Percentiles rank a stretch among this genome's conserved stretches.
phyloP scores from a whole-genome alignment of 2,329 filamentous ascomycete species.

The Penicillium sp. region DNA sequence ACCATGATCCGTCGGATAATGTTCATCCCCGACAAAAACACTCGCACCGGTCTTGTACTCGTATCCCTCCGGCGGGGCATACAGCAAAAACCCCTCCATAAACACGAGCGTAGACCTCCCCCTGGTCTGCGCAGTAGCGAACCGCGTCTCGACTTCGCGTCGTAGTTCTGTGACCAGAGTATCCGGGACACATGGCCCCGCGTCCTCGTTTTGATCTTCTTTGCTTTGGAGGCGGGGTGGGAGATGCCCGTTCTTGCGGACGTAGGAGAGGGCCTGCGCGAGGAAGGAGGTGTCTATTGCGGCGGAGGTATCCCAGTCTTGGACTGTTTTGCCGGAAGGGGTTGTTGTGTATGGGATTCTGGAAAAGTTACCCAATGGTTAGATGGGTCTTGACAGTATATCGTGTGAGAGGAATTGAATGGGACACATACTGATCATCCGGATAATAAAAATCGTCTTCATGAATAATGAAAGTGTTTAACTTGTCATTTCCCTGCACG shows the following conservation, averaged over 20 bases:
- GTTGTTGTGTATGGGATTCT: conserved; percentile 56
- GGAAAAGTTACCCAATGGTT: not conserved
- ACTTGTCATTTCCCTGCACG: not conserved
- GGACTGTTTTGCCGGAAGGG: conserved; percentile 61
- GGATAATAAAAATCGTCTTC: conserved; percentile 94
- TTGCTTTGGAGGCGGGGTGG: conserved; percentile 60
- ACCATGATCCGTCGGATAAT: conserved; percentile 25
- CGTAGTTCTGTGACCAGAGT: conserved; percentile 35
- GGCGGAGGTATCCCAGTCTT: conserved; percentile 91
- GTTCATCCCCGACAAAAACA: not conserved
- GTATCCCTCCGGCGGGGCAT: conserved; percentile 55
- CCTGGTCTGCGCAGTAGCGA: conserved; percentile 3
- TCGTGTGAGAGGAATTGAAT: not conserved
- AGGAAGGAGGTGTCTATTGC: conserved; percentile 76
- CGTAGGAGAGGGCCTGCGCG: conserved; percentile 69
- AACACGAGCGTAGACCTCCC: conserved; percentile 63
- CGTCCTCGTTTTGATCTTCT: conserved; percentile 63
- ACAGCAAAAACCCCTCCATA: conserved; percentile 89
- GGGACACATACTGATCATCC: conserved; percentile 67
- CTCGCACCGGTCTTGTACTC: not conserved
- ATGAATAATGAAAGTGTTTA: conserved; percentile 75
- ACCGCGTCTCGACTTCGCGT: conserved; percentile 32
- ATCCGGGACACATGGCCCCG: conserved; percentile 48
- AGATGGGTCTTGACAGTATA: not conserved
- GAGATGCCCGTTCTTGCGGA: conserved; percentile 67